These are phyloP conservation scores for Comarum palustre DNA, from an alignment of 306 rosid species.

Conservation along the genomic window DNA sequence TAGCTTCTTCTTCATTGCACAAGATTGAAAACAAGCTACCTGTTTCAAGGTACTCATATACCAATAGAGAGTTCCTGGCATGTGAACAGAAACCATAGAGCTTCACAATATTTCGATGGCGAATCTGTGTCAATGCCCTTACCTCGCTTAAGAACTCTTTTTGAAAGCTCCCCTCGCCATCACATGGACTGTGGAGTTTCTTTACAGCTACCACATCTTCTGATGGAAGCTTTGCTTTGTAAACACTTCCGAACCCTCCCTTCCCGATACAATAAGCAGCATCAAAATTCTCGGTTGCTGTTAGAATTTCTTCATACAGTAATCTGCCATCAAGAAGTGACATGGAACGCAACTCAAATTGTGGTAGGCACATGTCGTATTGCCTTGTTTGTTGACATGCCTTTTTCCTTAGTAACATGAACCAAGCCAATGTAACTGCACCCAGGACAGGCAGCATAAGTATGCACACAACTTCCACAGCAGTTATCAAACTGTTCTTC, in stretches of 20 bases:
- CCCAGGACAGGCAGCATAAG: background rate
- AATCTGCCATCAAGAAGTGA: constrained; percentile 25
- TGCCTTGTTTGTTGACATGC: background rate
- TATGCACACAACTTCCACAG: background rate
- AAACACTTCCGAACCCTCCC: constrained; percentile 31
- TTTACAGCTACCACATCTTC: constrained; percentile 28
- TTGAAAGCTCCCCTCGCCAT: background rate
- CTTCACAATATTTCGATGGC: constrained; percentile 12
- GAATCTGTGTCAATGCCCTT: constrained; percentile 9
- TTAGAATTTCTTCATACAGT: constrained; percentile 31
- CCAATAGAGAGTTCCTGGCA: constrained; percentile 4
- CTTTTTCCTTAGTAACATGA: background rate
- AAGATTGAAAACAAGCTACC: constrained; percentile 26
- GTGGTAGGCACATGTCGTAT: background rate
- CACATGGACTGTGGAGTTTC: constrained; percentile 16
- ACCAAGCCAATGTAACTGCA: background rate
- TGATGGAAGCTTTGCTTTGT: constrained; percentile 23
- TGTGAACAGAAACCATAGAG: constrained; percentile 18
- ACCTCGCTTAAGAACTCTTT: constrained; percentile 14
- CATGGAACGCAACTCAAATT: constrained; percentile 6
- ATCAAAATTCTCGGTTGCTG: constrained; percentile 34
- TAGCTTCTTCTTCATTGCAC: constrained; percentile 15
- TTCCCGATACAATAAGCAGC: constrained; percentile 26
- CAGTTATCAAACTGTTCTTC: background rate
- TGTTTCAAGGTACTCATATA: constrained; percentile 26